Evolutionary conservation across 1,284 basidiomycete genomes (phyloP).

Genomic region (Cryptococcus sp.): DNA sequence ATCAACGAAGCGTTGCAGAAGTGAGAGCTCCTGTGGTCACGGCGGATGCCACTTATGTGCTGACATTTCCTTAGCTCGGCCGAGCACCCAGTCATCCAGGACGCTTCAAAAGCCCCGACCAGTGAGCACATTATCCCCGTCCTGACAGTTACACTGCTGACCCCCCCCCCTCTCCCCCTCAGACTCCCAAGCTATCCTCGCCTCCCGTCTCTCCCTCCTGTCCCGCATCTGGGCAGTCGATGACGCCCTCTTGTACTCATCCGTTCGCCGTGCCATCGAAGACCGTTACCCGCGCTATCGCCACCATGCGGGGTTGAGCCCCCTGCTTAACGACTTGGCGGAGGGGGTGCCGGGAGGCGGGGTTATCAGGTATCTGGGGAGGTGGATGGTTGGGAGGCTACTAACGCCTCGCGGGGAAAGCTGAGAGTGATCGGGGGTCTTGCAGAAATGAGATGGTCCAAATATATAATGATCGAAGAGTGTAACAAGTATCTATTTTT

Average conservation of each 20-base stretch:
- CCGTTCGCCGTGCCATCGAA: constrained; percentile 41
- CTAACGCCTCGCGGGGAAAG: constrained; percentile 17
- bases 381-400: constrained; percentile 33
- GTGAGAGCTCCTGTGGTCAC: constrained; percentile 4
- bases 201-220: constrained; percentile 27
- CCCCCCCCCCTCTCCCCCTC: background rate
- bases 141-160: background rate
- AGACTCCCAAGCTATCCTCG: constrained; percentile 7
- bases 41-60: background rate
- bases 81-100: background rate
- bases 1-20: constrained; percentile 9
- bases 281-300: constrained; percentile 37
- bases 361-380: constrained; percentile 27
- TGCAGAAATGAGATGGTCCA: too few species aligned
- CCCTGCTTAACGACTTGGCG: constrained; percentile 26
- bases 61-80: background rate
- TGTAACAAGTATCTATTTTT: too few species aligned
- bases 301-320: constrained; percentile 38
- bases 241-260: constrained; percentile 43
- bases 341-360: constrained; percentile 28
- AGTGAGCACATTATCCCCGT: too few species aligned
- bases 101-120: background rate
- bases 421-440: background rate
- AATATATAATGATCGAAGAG: too few species aligned
- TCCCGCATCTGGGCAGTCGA: constrained; percentile 42